phyloP scores from a whole-genome alignment of 176 grass and related monocot species.

The Lolium perenne region DNA sequence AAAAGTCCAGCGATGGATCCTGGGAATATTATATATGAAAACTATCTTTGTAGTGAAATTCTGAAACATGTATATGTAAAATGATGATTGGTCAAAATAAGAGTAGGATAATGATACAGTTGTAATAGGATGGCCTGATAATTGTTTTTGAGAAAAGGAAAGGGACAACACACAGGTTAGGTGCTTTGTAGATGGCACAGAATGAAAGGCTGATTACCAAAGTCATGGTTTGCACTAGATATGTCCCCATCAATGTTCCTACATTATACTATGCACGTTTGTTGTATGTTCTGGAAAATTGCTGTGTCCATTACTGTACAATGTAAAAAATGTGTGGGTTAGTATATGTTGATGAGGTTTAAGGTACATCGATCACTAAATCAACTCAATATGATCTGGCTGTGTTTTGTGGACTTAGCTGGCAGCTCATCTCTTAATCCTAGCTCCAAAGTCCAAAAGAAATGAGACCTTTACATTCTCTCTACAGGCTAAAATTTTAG shows the following conservation, averaged over 20 bases:
- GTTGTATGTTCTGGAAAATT: conserved; percentile 34
- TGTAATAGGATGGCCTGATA: background rate
- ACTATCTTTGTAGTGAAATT: conserved; percentile 27
- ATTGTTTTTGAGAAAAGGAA: conserved; percentile 16
- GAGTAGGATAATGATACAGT: conserved; percentile 1
- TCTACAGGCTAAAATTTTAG: too few relatives aligned
- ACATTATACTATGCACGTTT: conserved; percentile 1
- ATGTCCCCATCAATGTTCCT: background rate
- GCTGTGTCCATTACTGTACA: background rate
- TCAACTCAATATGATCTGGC: conserved; percentile 1
- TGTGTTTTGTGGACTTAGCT: background rate
- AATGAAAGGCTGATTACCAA: background rate
- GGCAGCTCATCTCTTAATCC: conserved; percentile 13
- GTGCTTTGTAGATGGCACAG: background rate
- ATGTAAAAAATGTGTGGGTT: background rate
- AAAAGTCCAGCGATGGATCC: background rate
- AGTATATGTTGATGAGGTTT: background rate
- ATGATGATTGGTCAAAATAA: conserved; percentile 1
- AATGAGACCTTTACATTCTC: too few relatives aligned
- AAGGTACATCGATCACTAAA: background rate
- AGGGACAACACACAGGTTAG: background rate
- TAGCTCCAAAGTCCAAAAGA: background rate
- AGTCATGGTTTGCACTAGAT: conserved; percentile 20
- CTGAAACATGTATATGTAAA: background rate
- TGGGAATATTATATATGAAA: conserved; percentile 1